phyloP scores from a whole-genome alignment of 2,329 filamentous ascomycete genomes.

The Alternaria ventricosa region DNA sequence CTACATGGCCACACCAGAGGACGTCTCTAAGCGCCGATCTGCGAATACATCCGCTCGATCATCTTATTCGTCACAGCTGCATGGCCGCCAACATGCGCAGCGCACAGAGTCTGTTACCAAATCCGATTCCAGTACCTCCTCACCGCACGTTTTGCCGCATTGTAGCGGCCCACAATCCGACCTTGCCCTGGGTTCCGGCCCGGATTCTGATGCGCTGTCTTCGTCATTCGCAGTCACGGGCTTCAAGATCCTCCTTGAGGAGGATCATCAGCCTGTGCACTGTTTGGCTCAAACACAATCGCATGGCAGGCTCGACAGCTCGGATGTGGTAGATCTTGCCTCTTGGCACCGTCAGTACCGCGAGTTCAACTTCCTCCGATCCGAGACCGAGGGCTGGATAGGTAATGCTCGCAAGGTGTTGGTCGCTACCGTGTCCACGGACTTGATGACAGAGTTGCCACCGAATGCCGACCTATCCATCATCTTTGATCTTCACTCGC shows the following conservation, averaged over 20 bases:
- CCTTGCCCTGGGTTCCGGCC: slow-evolving; percentile 13
- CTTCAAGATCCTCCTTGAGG: slow-evolving; percentile 53
- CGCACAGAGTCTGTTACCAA: slow-evolving; percentile 25
- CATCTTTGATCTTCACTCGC: slow-evolving; percentile 42
- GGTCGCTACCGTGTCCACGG: slow-evolving; percentile 51
- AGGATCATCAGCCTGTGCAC: slow-evolving; percentile 44
- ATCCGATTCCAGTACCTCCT: slow-evolving; percentile 28
- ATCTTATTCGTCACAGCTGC: slow-evolving; percentile 30
- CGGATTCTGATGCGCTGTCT: slow-evolving; percentile 13
- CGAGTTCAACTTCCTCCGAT: slow-evolving; percentile 36
- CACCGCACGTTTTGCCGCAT: slow-evolving; percentile 22
- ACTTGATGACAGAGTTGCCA: slow-evolving; percentile 49
- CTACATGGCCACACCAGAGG: slow-evolving; percentile 50
- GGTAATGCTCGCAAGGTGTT: slow-evolving; percentile 44
- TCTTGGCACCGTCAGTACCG: slow-evolving; percentile 44
- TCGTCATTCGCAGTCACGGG: slow-evolving; percentile 34
- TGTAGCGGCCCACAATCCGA: slow-evolving; percentile 24
- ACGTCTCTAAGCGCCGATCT: slow-evolving; percentile 31
- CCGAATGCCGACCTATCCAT: slow-evolving; percentile 44
- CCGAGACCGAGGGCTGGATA: slow-evolving; percentile 26
- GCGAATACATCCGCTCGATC: slow-evolving; percentile 22
- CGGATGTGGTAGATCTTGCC: slow-evolving; percentile 40
- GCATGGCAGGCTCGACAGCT: slow-evolving; percentile 35
- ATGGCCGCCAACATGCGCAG: slow-evolving; percentile 29
- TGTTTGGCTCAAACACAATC: slow-evolving; percentile 48